A percentile compares a stretch with the other conserved stretches of the same genome.
These are phyloP conservation scores for Lentinula detonsa DNA, from an alignment of 768 basidiomycete genomes.

Conservation along the genomic window DNA sequence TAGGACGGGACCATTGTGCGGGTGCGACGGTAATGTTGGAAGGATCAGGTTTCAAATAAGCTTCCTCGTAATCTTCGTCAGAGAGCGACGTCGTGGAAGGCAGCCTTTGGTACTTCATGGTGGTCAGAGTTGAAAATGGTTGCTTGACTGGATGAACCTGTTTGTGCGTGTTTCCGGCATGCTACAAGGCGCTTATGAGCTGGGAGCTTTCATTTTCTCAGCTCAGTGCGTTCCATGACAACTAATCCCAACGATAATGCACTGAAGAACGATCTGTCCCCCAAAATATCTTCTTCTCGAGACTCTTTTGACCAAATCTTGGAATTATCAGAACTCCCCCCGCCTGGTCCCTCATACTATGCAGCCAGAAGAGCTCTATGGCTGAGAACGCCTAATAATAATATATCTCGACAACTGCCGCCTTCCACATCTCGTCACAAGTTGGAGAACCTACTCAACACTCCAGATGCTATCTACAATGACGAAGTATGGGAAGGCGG, in stretches of 20 bases:
- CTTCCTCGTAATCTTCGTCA: constrained; percentile 65
- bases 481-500: constrained; percentile 53
- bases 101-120: constrained; percentile 47
- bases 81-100: constrained; percentile 77
- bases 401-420: constrained; percentile 13
- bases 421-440: constrained; percentile 35
- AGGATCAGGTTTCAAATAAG: constrained; percentile 42
- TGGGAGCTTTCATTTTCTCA: background rate
- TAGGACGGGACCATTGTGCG: constrained; percentile 56
- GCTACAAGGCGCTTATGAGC: background rate
- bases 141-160: constrained; percentile 13
- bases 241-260: constrained; percentile 5
- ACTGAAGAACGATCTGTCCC: constrained; percentile 1
- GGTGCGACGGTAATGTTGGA: constrained; percentile 42
- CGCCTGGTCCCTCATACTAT: constrained; percentile 62
- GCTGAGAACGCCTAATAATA: constrained; percentile 29
- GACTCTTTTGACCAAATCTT: constrained; percentile 34
- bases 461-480: constrained; percentile 39
- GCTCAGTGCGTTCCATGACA: background rate
- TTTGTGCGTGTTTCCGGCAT: background rate
- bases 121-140: constrained; percentile 27
- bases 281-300: constrained; percentile 7
- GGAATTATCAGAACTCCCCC: constrained; percentile 37
- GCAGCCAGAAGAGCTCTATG: constrained; percentile 57
- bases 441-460: constrained; percentile 44